Evolutionary conservation across 768 basidiomycete genomes (phyloP), one percentile per base, ranked within the genome.

Genomic region (Lentinula sp.): DNA sequence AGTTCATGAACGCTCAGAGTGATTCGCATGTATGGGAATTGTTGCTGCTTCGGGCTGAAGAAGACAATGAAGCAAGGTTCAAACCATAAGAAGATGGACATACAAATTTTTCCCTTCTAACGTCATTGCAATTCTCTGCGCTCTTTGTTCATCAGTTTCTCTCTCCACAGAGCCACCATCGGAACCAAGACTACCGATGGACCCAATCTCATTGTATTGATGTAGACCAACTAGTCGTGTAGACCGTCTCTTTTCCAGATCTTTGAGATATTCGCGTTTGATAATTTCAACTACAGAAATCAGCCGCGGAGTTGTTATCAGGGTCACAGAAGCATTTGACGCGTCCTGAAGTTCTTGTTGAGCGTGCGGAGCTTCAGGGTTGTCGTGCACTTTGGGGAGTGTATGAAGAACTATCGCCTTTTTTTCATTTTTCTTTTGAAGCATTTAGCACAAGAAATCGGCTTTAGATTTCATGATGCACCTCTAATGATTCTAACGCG

Each of bases 241-340:
- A 2, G 76, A 77, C 39, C 66, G 71, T 12, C 73, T 79, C 18
- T 70, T 64, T 45, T 79, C 79, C 6, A 87, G 74, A 15, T 68
- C 69, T 59, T 84, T 84, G 58, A 90, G 63, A 67, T 85, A 93
- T 68, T 93, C 89, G 32, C 93, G 83, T 68, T 94, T 94, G 66
- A 93, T 83, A 60, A 94, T 90, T 71, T 95, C 93, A 0, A 85
- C 86, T 3, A 92, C 88, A 0, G 87, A 84, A 41, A 95, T 77
- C 7, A 95, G 78, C 0, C 87, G 83, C 0, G 90, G 85, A 4
- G 84, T 79, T 7, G 74, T 69, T 0, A 73, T 65, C 39, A 75
- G 72, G 0, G 82, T 78, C 2, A 76, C 72, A 15, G 70, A 68
- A 3, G 72, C 72, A 50, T 72, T 67, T 36, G 67, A 50, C 49